Conservation (phyloP, 495 filamentous ascomycete species). For the Talaromyces nanjingensis region DNA sequence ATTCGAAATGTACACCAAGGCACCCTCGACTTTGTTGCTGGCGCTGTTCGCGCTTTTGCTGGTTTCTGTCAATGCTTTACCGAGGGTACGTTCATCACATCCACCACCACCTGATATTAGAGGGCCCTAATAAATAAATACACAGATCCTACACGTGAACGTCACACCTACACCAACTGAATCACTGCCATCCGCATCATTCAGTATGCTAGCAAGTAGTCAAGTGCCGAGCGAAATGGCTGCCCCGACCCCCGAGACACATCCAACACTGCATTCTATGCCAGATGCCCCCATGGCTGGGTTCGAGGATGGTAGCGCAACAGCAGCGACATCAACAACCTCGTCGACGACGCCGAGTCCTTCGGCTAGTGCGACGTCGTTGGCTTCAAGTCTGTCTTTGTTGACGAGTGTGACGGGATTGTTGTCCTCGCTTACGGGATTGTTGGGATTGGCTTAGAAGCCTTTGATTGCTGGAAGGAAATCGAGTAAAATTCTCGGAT, state of each 20-base stretch:
- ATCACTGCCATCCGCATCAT: neutral
- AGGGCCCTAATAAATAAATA: neutral
- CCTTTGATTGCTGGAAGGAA: neutral
- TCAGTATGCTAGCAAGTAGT: neutral
- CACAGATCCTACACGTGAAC: neutral
- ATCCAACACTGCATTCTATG: neutral
- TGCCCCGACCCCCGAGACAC: neutral
- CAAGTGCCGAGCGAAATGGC: neutral
- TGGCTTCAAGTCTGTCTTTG: neutral
- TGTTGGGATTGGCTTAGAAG: neutral
- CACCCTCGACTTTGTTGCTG: neutral
- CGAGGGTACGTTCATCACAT: neutral
- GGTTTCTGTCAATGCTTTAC: constrained; percentile 3
- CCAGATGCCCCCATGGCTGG: neutral
- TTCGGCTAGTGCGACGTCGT: neutral
- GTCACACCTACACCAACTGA: neutral
- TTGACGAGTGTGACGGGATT: neutral
- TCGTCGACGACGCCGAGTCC: neutral
- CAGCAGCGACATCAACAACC: neutral
- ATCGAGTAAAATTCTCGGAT: neutral
- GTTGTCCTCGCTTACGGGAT: neutral
- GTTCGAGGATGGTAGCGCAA: neutral
- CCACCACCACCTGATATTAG: neutral
- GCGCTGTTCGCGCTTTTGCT: neutral
- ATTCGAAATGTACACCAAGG: neutral